These are phyloP conservation scores for Saururus chinensis DNA, from an alignment of 164 flowering plant genomes.

Conservation along the genomic window DNA sequence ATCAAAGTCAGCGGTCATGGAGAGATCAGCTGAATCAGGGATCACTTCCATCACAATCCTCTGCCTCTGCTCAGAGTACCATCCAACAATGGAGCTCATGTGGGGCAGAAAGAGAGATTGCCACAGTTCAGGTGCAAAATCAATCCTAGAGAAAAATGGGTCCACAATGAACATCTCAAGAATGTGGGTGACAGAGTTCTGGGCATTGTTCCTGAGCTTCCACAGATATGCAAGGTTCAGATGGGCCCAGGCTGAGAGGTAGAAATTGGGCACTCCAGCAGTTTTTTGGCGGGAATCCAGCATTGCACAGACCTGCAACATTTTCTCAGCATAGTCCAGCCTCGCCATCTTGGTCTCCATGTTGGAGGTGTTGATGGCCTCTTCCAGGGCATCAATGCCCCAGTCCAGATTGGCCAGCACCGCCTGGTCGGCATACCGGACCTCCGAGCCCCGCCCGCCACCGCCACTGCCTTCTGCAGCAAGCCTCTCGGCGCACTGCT, in stretches of 20 bases:
- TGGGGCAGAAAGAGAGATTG: constrained; percentile 58
- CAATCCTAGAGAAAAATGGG: constrained; percentile 62
- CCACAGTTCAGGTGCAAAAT: constrained; percentile 81
- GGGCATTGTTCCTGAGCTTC: constrained; percentile 39
- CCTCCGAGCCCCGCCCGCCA: constrained; percentile 24
- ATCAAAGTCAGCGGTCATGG: constrained; percentile 63
- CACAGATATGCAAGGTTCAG: constrained; percentile 61
- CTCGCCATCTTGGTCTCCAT: constrained; percentile 60
- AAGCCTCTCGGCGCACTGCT: constrained; percentile 72
- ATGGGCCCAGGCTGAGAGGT: constrained; percentile 81
- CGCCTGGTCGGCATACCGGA: constrained; percentile 69
- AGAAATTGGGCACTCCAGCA: constrained; percentile 71
- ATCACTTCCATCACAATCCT: constrained; percentile 64
- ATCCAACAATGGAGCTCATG: constrained; percentile 71
- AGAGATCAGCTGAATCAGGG: constrained; percentile 66
- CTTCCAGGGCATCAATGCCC: constrained; percentile 87
- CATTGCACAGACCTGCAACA: constrained; percentile 83
- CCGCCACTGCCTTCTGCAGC: constrained; percentile 49
- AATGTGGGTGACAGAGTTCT: constrained; percentile 45
- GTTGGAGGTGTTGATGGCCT: constrained; percentile 60
- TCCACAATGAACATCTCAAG: constrained; percentile 67
- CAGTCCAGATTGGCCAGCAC: constrained; percentile 73
- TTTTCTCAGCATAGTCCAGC: constrained; percentile 62
- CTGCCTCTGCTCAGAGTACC: constrained; percentile 67
- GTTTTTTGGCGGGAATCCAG: constrained; percentile 46